phyloP scores from a whole-genome alignment of 495 filamentous ascomycete genomes.

The Podospora appendiculata region DNA sequence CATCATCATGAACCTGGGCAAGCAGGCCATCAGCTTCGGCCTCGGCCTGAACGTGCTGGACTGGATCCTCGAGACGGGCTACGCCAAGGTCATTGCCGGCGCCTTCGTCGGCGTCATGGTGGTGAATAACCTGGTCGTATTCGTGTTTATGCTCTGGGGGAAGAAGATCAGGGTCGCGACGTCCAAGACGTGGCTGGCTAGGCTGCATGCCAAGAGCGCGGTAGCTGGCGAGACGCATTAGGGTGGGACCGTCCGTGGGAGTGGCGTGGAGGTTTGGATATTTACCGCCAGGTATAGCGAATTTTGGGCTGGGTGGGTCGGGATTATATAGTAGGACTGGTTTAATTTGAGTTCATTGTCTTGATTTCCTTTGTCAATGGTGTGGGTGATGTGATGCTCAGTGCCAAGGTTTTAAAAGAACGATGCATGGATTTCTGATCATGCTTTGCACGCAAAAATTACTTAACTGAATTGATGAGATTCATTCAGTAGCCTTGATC shows the following conservation, averaged over 20 bases:
- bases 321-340: no score
- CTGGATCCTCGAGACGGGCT: constrained; percentile 50
- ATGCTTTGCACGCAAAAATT: no score
- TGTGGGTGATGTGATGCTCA: no score
- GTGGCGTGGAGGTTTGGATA: no score
- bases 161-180: constrained; percentile 48
- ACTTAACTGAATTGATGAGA: no score
- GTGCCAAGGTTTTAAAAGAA: no score
- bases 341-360: no score
- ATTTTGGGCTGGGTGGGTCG: no score
- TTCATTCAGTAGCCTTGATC: no score
- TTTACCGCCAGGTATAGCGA: no score
- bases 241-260: not conserved
- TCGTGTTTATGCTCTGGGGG: constrained; percentile 50
- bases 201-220: constrained; percentile 4
- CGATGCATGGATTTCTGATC: no score
- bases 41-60: constrained; percentile 51
- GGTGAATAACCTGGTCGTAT: constrained; percentile 47
- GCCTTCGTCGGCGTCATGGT: constrained; percentile 48
- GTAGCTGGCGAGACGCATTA: not conserved
- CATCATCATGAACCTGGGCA: constrained; percentile 62
- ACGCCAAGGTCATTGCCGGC: constrained; percentile 50
- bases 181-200: constrained; percentile 45
- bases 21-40: constrained; percentile 55
- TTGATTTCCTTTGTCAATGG: no score